A percentile compares a stretch with the other conserved stretches of the same genome.
Evolutionary conservation across 2,329 filamentous ascomycete genomes (phyloP).

Genomic region (Stagonosporopsis tanaceti): DNA sequence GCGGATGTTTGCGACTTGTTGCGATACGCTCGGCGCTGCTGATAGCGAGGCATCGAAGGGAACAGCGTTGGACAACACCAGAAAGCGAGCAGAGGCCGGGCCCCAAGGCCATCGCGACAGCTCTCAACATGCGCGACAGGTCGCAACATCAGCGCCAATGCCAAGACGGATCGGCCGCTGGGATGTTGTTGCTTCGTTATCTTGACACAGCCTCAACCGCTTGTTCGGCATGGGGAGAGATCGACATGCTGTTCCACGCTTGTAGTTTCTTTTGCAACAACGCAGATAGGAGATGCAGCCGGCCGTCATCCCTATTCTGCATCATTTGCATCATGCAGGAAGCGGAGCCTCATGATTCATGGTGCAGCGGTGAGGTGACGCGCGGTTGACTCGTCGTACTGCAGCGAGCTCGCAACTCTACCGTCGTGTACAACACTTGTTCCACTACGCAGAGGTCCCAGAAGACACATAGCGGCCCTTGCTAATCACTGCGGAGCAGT

Average conservation of each 20-base stretch:
- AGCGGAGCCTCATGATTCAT: slow-evolving; percentile 14
- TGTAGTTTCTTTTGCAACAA: slow-evolving; percentile 16
- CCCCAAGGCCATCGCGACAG: background rate
- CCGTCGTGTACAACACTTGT: background rate
- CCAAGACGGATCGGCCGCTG: slow-evolving; percentile 15
- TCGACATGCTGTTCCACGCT: slow-evolving; percentile 20
- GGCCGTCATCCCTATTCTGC: slow-evolving; percentile 9
- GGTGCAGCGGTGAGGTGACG: slow-evolving; percentile 6
- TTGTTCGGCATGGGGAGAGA: slow-evolving; percentile 3
- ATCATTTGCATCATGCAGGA: background rate
- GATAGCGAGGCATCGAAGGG: background rate
- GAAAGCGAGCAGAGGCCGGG: background rate
- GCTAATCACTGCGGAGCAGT: background rate
- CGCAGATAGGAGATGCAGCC: slow-evolving; percentile 16
- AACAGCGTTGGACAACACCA: background rate
- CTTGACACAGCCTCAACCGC: slow-evolving; percentile 22
- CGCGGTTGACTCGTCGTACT: slow-evolving; percentile 4
- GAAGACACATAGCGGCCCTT: background rate
- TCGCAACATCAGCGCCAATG: slow-evolving; percentile 8
- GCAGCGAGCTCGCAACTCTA: background rate
- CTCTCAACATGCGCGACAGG: background rate
- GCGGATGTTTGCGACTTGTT: background rate
- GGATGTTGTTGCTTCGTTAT: slow-evolving; percentile 21
- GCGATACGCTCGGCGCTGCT: background rate
- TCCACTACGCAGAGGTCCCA: background rate